Evolutionary conservation across 2,329 filamentous ascomycete genomes (phyloP), one percentile per base, ranked within the genome.

Genomic region (Magnaporthales sp.): DNA sequence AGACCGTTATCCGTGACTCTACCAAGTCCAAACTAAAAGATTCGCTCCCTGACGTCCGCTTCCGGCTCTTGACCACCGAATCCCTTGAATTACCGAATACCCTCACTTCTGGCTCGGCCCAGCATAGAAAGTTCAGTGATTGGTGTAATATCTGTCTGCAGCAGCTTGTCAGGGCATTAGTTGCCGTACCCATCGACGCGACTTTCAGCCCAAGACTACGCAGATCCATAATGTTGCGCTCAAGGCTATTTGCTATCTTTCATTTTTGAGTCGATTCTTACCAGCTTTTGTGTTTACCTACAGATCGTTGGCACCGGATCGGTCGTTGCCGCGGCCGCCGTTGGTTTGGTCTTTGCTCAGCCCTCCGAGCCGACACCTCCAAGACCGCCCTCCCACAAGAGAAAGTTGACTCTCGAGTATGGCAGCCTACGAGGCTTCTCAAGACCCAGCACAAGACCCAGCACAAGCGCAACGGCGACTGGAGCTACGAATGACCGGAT

Each of bases 281-380:
- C 64, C 29, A 10, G 30, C 9, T 46, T 46, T 54, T 30, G 2
- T 62, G 64, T 66, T 69, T 27, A 30, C 58, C 32, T 69, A 63
- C 72, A 88, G 85, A 84, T 88, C 72, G 83, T 87, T 77, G 85
- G 84, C 76, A 83, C 85, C 71, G 84, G 85, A 75, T 85, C 84
- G 77, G 84, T 84, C 70, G 82, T 86, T 75, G 85, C 85, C 77
- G 84, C 84, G 73, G 85, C 85, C 71, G 80, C 84, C 75, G 81
- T 80, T 71, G 85, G 85, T 71, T 77, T 88, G 69, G 83, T 84
- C 70, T 86, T 88, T 75, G 85, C 83, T 71, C 83, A 87, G 75
- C 77, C 81, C 61, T 73, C 77, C 70, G 81, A 84, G 71, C 72
- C 77, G 68, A 75, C 74, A 61, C 73, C 71, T 56, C 66, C 70